Conservation (phyloP, 768 basidiomycete genomes). For the Cystofilobasidium bisporidii region DNA sequence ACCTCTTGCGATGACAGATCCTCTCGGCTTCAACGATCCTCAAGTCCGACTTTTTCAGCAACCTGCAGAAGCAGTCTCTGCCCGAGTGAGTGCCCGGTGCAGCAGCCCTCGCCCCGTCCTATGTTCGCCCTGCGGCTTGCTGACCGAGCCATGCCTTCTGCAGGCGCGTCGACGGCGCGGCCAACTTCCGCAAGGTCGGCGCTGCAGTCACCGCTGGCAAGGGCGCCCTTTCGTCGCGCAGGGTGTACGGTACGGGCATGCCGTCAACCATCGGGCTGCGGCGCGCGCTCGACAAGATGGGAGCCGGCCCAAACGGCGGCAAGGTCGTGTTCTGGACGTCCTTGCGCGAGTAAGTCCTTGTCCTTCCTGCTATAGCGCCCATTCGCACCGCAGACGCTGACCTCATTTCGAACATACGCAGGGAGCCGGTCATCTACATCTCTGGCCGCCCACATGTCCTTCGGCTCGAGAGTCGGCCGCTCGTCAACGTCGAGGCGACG, state of each 20-base stretch:
- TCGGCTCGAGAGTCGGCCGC: slow-evolving; percentile 70
- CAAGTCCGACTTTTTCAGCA: slow-evolving; percentile 55
- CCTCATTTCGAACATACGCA: slow-evolving; percentile 35
- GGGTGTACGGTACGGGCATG: slow-evolving; percentile 61
- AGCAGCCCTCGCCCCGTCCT: not conserved
- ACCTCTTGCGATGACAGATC: not conserved
- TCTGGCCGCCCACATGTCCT: slow-evolving; percentile 81
- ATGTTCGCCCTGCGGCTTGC: not conserved
- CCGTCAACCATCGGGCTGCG: slow-evolving; percentile 78
- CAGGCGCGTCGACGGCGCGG: slow-evolving; percentile 76
- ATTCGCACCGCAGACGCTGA: too few relatives aligned
- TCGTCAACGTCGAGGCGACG: slow-evolving; percentile 96
- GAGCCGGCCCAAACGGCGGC: slow-evolving; percentile 65
- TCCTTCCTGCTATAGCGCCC: too few relatives aligned
- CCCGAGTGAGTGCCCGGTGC: slow-evolving; percentile 65
- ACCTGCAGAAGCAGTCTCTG: slow-evolving; percentile 85
- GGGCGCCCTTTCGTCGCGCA: slow-evolving; percentile 1
- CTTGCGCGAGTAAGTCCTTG: slow-evolving; percentile 62
- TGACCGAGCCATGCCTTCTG: not conserved
- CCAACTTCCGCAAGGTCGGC: slow-evolving; percentile 72
- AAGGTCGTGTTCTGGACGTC: slow-evolving; percentile 89
- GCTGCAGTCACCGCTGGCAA: not conserved
- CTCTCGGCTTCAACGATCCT: slow-evolving; percentile 72
- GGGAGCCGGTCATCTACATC: slow-evolving; percentile 87
- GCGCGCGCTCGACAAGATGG: slow-evolving; percentile 64